Conservation (phyloP, 2,329 filamentous ascomycete genomes). For the Colletotrichum tropicale region DNA sequence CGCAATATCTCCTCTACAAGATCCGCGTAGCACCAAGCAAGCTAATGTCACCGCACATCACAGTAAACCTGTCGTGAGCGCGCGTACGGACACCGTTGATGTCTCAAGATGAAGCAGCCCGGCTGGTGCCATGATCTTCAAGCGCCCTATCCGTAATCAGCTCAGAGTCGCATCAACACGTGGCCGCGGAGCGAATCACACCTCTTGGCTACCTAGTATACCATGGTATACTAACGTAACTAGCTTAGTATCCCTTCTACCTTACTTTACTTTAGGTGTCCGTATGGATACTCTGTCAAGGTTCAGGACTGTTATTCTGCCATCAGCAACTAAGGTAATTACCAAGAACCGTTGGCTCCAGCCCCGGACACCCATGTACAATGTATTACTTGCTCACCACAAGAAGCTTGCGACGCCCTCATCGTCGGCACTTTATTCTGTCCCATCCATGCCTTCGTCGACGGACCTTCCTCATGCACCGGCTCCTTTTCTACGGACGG, state of each 20-base stretch:
- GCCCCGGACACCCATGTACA: not conserved
- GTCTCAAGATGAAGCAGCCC: conserved; percentile 14
- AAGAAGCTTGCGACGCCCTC: not conserved
- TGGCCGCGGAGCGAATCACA: not conserved
- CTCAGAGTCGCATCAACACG: not conserved
- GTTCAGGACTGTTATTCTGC: not conserved
- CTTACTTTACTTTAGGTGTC: not conserved
- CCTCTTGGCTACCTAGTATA: not conserved
- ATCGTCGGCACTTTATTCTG: not conserved
- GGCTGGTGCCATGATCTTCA: not conserved
- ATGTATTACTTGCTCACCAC: not conserved
- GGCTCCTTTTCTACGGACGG: not conserved
- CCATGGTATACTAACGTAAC: not conserved
- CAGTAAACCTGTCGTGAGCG: not conserved
- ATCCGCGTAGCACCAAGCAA: not conserved
- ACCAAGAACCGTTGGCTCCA: not conserved
- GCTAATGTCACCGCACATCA: not conserved
- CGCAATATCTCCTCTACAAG: not conserved
- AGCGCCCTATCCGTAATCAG: not conserved
- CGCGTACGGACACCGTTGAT: not conserved
- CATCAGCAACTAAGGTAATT: not conserved
- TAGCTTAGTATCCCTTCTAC: not conserved
- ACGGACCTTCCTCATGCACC: not conserved
- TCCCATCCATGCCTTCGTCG: not conserved
- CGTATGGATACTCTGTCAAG: not conserved